A percentile compares a stretch with the other conserved stretches of the same genome.
phyloP scores from a whole-genome alignment of 805 yeast species.

The Saturnispora ahearnii region DNA sequence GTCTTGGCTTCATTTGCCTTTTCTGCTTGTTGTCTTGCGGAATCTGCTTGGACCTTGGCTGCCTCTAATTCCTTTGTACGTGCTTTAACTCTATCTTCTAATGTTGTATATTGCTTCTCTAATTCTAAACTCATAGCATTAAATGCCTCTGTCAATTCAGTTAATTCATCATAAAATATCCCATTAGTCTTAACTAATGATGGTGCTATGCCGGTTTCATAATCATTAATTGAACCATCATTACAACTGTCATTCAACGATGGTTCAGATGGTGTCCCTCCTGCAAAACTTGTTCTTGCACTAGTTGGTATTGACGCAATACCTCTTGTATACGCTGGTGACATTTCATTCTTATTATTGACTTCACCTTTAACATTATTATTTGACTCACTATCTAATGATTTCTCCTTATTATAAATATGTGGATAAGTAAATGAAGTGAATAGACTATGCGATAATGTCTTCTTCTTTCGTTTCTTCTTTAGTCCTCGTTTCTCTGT shows the following conservation, averaged over 20 bases:
- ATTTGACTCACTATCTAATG: background rate
- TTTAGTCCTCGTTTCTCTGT: constrained; percentile 34
- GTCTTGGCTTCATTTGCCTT: constrained; percentile 96
- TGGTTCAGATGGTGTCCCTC: constrained; percentile 5
- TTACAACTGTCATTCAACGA: constrained; percentile 12
- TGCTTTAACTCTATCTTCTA: constrained; percentile 81
- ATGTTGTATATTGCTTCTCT: constrained; percentile 69
- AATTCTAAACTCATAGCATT: constrained; percentile 86
- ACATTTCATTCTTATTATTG: background rate
- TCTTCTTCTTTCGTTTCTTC: constrained; percentile 12
- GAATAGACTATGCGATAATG: background rate
- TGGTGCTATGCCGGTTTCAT: constrained; percentile 12
- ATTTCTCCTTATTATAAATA: constrained; percentile 7
- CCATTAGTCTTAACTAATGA: constrained; percentile 26
- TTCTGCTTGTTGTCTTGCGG: constrained; percentile 40
- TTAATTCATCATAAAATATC: constrained; percentile 70
- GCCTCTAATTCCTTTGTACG: constrained; percentile 84
- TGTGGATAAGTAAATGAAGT: constrained; percentile 3
- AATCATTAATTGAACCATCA: background rate
- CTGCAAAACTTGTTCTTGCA: constrained; percentile 6
- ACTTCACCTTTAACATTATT: background rate
- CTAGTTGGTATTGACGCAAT: background rate
- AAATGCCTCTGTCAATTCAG: constrained; percentile 81
- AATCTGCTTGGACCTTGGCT: constrained; percentile 69
- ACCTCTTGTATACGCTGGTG: background rate